Percentiles rank a stretch among this genome's conserved stretches.
Conservation (phyloP, 208 protist species). For the Trypanosoma congolense region DNA sequence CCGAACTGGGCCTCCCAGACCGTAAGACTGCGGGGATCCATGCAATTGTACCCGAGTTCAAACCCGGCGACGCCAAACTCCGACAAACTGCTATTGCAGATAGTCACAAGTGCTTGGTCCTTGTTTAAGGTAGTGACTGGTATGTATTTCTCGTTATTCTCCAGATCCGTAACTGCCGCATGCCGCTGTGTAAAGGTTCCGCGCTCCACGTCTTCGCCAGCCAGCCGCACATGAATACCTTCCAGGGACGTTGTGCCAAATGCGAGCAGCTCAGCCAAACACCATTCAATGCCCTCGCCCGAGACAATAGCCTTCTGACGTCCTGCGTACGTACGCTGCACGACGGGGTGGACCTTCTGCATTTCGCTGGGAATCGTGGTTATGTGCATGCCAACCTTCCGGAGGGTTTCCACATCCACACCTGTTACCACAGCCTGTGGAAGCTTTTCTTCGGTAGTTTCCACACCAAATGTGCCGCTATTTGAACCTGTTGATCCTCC, state of each 20-base stretch:
- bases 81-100: conserved; percentile 94
- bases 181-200: conserved; percentile 99
- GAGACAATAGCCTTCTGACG: conserved; percentile 84
- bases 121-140: conserved; percentile 67
- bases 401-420: conserved; percentile 57
- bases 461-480: conserved; percentile 28
- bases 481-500: conserved; percentile 71
- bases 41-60: conserved; percentile 94
- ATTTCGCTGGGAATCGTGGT: conserved; percentile 79
- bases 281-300: conserved; percentile 92
- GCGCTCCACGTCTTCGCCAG: conserved; percentile 97
- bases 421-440: conserved; percentile 61
- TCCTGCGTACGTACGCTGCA: conserved; percentile 86
- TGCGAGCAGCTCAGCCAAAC: conserved; percentile 92
- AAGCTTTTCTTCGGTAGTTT: conserved; percentile 33
- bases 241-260: conserved; percentile 92
- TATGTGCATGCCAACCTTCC: conserved; percentile 70
- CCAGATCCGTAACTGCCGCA: conserved; percentile 92
- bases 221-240: conserved; percentile 91
- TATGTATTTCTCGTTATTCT: conserved; percentile 86
- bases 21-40: conserved; percentile 92
- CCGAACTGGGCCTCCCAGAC: conserved; percentile 99
- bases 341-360: conserved; percentile 84
- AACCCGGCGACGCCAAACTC: conserved; percentile 97
- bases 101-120: conserved; percentile 82